Evolutionary conservation across 2,329 filamentous ascomycete species (phyloP), one percentile per base, ranked within the genome.

Genomic region (Fusarium pilosicola): DNA sequence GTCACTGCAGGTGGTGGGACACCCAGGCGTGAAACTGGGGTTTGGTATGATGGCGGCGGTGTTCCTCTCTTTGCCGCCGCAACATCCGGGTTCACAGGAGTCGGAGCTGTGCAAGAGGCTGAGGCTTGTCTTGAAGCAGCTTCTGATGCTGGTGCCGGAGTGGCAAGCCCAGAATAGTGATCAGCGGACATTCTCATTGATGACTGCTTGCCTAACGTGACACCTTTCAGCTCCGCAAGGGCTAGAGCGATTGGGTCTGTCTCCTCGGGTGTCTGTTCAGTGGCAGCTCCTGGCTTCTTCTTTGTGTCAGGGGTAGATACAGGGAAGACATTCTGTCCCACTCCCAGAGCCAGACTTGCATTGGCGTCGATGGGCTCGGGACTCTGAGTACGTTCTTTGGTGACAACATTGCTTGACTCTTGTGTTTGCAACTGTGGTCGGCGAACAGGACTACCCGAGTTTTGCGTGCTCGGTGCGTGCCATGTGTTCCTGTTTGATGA

Each of bases 301-400:
- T 87, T 87, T 73, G 87, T 88, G 68, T 96, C 93, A 0, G 94
- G 92, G 14, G 93, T 93, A 18, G 93, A 93, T 15, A 99, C 96
- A 64, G 97, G 92, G 78, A 99, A 97, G 17, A 99, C 94, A 77
- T 99, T 99, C 77, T 97, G 94, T 13, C 96, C 96, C 62, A 99
- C 90, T 78, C 98, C 98, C 34, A 99, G 87, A 70, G 97, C 96
- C 77, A 98, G 91, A 80, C 93, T 97, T 44, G 96, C 95, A 71
- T 96, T 92, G 63, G 96, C 95, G 79, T 98, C 96, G 42, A 96
- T 95, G 3, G 93, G 93, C 60, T 97, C 94, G 7, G 94, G 94
- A 77, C 94, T 97, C 20, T 84, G 83, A 14, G 85, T 84, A 22
- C 86, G 84, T 44, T 87, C 84, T 15, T 82, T 76, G 20, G 82